Evolutionary conservation across 257 asterid genomes (phyloP), one percentile per base, ranked within the genome.

Genomic region (Thymus quinquecostatus): DNA sequence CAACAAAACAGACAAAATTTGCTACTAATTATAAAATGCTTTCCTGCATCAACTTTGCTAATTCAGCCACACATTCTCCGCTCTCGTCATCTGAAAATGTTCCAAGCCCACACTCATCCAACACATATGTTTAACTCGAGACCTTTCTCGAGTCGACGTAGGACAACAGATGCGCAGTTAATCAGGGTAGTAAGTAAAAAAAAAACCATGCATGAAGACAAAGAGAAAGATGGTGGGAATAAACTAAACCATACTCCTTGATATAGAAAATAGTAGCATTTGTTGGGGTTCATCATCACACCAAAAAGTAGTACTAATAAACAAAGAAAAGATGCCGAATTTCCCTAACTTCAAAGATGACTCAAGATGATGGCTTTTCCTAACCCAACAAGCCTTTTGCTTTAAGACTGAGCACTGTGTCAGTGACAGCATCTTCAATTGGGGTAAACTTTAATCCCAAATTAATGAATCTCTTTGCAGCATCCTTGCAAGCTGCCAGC

Each of bases 371-470:
- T 69, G 77, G 66, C 70, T 72, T 70, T 51, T 77, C 73, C 78
- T 77, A 82, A 63, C 73, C 84, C 77, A 84, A 68, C 49, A 83
- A 84, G 73, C 90, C 88, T 66, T 80, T 84, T 57, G 81, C 88
- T 80, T 76, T 78, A 74, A 89, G 92, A 73, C 96, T 91, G 33
- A 50, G 72, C 51, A 93, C 92, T 9, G 98, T 84, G 65, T 90
- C 98, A 53, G 78, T 73, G 21, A 93, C 77, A 74, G 96, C 94
- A 79, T 84, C 96, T 84, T 89, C 97, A 64, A 93, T 72, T 21
- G 96, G 92, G 38, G 83, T 93, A 73, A 93, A 91, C n/a, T 61
- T 73, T 73, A 93, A 57, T 73, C 96, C 98, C 82, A 91, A 69
- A 76, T 89, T 84, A 34, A 89, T 85, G 83, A 93, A 65, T 79